Evolutionary conservation across 2,329 filamentous ascomycete genomes (phyloP).

Genomic region (Botryotinia globosa): DNA sequence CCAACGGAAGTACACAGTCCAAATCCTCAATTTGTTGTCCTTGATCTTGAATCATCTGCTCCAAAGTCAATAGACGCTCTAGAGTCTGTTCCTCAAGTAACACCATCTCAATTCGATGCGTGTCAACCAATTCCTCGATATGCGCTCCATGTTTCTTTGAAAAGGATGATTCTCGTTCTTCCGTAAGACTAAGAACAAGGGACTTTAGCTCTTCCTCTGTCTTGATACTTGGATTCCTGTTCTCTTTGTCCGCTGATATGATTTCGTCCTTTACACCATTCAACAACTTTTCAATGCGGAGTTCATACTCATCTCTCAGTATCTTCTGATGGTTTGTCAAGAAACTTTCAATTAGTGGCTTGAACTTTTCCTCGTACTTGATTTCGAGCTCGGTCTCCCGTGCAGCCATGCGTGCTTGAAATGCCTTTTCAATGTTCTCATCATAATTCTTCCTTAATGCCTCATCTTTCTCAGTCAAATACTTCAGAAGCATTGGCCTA

Average conservation of each 20-base stretch:
- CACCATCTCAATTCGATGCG: conserved; percentile 5
- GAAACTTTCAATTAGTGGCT: conserved; percentile 8
- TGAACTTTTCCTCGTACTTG: conserved; percentile 16
- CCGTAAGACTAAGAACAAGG: neutral
- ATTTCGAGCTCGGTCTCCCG: conserved; percentile 15
- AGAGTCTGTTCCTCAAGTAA: conserved; percentile 8
- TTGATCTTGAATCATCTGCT: neutral
- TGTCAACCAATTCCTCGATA: conserved; percentile 2
- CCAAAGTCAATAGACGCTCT: neutral
- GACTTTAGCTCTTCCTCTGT: conserved; percentile 13
- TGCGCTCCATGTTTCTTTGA: neutral
- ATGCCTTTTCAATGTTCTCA: neutral
- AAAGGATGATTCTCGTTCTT: neutral
- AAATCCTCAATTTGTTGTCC: conserved; percentile 14
- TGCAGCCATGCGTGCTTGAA: neutral
- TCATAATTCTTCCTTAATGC: conserved; percentile 9
- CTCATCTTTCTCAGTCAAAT: neutral
- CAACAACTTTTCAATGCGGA: conserved; percentile 1
- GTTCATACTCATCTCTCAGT: conserved; percentile 4
- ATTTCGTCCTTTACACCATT: neutral
- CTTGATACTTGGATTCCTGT: neutral
- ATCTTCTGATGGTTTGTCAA: conserved; percentile 11
- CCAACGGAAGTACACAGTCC: conserved; percentile 5
- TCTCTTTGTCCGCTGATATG: neutral
- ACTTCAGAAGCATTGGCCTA: conserved; percentile 6